Percentiles rank a stretch among this genome's conserved stretches.
phyloP scores from a whole-genome alignment of 306 rosid species.

The Quercus variabilis region DNA sequence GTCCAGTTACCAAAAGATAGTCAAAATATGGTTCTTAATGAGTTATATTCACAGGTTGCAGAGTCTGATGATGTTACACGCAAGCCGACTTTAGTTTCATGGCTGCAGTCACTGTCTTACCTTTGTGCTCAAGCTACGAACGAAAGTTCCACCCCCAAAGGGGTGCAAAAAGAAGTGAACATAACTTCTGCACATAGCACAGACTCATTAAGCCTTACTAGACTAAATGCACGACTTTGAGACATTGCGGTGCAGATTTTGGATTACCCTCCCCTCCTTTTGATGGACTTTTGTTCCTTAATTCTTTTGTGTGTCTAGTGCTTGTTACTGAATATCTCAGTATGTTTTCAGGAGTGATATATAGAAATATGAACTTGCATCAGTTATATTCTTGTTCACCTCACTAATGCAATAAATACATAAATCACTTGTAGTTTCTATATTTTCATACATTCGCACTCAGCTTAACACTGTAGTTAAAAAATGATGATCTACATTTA shows the following conservation, averaged over 20 bases:
- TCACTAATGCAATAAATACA: background rate
- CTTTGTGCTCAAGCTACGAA: constrained; percentile 53
- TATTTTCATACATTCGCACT: background rate
- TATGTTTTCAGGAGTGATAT: background rate
- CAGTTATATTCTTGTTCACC: background rate
- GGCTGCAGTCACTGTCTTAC: constrained; percentile 91
- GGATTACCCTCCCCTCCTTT: background rate
- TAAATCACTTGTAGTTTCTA: background rate
- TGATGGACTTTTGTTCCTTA: background rate
- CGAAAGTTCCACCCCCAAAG: constrained; percentile 28
- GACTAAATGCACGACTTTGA: constrained; percentile 57
- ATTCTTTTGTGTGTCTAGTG: background rate
- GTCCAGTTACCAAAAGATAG: constrained; percentile 64
- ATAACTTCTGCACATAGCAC: constrained; percentile 15
- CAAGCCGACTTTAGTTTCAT: constrained; percentile 79
- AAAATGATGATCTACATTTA: too few relatives aligned
- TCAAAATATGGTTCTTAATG: constrained; percentile 65
- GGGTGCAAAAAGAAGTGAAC: constrained; percentile 25
- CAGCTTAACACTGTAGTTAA: background rate
- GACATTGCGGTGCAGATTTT: constrained; percentile 18
- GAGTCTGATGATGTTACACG: constrained; percentile 89
- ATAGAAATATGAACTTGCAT: background rate
- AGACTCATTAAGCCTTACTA: constrained; percentile 32
- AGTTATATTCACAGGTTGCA: constrained; percentile 80
- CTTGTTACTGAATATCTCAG: background rate